phyloP scores from a whole-genome alignment of 495 filamentous ascomycete species.

The Aspergillus baeticus region DNA sequence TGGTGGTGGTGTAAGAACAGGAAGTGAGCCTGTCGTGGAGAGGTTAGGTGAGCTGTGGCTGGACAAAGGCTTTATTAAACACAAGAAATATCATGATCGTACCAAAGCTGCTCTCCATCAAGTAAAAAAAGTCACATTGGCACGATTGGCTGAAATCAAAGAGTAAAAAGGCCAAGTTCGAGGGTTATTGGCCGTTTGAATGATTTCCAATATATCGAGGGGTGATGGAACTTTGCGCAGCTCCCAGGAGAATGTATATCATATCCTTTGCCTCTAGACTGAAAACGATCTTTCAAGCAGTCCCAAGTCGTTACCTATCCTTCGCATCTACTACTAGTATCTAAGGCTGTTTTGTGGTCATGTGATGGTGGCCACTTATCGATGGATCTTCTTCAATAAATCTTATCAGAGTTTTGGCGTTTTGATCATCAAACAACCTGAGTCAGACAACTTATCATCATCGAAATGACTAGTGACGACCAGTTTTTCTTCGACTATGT shows the following conservation, averaged over 20 bases:
- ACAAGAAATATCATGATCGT: constrained; percentile 32
- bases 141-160: constrained; percentile 29
- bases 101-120: constrained; percentile 28
- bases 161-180: constrained; percentile 32
- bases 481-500: constrained; percentile 52
- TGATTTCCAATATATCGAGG: constrained; percentile 17
- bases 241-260: too few relatives aligned
- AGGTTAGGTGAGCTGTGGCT: constrained; percentile 33
- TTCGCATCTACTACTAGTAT: too few relatives aligned
- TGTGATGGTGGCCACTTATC: constrained; percentile 6
- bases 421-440: not conserved
- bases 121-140: constrained; percentile 28
- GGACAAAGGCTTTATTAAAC: constrained; percentile 33
- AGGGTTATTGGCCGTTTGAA: constrained; percentile 36
- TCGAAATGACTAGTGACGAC: constrained; percentile 51
- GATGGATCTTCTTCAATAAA: not conserved
- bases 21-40: constrained; percentile 32
- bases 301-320: too few relatives aligned
- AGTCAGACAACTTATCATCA: not conserved
- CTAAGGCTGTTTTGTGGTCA: not conserved
- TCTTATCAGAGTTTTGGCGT: constrained; percentile 7
- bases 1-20: constrained; percentile 29
- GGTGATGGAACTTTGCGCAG: too few relatives aligned
- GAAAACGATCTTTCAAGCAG: too few relatives aligned
- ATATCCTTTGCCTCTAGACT: too few relatives aligned